A percentile compares a stretch with the other conserved stretches of the same genome.
Conservation (phyloP, 2,329 filamentous ascomycete genomes). For the Fulvia fulva region DNA sequence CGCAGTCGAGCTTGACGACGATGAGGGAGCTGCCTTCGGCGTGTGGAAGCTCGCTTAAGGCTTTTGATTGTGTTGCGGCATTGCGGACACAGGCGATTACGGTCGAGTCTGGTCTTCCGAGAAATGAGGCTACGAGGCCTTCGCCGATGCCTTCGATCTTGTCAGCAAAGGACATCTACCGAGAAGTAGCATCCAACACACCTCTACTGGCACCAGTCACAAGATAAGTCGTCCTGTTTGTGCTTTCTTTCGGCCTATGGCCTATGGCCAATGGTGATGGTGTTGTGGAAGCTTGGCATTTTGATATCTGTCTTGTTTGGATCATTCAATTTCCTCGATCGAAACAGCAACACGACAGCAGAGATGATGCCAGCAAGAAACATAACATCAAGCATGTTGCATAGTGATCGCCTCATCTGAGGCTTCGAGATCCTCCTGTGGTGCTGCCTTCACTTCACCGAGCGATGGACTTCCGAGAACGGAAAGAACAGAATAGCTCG, state of each 20-base stretch:
- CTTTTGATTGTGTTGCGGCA: background rate
- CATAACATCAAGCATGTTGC: background rate
- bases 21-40: background rate
- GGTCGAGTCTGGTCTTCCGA: background rate
- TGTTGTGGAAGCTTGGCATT: background rate
- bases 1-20: constrained; percentile 1
- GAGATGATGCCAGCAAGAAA: background rate
- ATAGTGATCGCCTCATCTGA: background rate
- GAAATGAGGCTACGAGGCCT: background rate
- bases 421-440: background rate
- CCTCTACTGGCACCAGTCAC: constrained; percentile 3
- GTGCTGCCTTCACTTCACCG: background rate
- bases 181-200: background rate
- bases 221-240: constrained; percentile 1
- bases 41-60: background rate
- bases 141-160: background rate
- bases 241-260: background rate
- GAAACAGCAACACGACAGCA: background rate
- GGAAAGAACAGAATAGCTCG: background rate
- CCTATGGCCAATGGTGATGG: background rate
- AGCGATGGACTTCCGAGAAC: background rate
- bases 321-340: background rate
- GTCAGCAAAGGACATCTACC: background rate
- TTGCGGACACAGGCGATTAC: background rate
- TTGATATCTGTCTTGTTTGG: background rate